A percentile compares a stretch with the other conserved stretches of the same genome.
phyloP scores from a whole-genome alignment of 495 filamentous ascomycete species.

The Daldinia concentrica region DNA sequence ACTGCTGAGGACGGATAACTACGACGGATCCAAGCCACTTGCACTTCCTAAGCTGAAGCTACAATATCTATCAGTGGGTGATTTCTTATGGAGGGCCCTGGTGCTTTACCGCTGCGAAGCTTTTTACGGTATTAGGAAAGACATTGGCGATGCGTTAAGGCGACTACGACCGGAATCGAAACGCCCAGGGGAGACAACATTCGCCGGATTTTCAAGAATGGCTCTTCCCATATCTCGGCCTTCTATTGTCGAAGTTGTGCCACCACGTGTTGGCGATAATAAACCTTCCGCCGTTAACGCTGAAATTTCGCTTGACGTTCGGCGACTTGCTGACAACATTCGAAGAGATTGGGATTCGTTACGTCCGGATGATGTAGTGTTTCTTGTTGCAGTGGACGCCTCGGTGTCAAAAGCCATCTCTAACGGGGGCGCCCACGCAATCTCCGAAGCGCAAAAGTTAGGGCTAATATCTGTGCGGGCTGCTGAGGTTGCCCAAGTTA shows the following conservation, averaged over 20 bases:
- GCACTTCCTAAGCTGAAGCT: conserved; percentile 95
- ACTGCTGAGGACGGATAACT: conserved; percentile 85
- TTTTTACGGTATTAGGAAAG: conserved; percentile 92
- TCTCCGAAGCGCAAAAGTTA: conserved; percentile 64
- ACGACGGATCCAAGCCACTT: conserved; percentile 87
- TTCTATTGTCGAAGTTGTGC: conserved; percentile 86
- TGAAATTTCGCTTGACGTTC: conserved; percentile 89
- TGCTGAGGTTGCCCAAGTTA: conserved; percentile 86
- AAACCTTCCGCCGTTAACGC: conserved; percentile 86
- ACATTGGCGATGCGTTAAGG: conserved; percentile 84
- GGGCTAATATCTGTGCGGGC: conserved; percentile 78
- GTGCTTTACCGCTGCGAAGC: conserved; percentile 89
- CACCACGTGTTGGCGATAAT: conserved; percentile 83
- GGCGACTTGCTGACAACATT: conserved; percentile 74
- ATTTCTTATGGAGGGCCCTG: conserved; percentile 94
- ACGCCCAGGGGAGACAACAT: conserved; percentile 70
- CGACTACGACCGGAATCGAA: conserved; percentile 76
- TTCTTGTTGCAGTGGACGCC: conserved; percentile 78
- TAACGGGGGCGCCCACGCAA: conserved; percentile 61
- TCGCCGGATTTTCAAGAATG: conserved; percentile 91
- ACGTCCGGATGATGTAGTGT: conserved; percentile 89
- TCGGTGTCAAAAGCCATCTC: conserved; percentile 61
- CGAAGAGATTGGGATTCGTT: conserved; percentile 92
- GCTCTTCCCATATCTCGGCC: conserved; percentile 86
- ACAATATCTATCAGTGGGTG: conserved; percentile 93